Conservation (phyloP, 495 filamentous ascomycete genomes). For the Trichodelitschia bisporula region DNA sequence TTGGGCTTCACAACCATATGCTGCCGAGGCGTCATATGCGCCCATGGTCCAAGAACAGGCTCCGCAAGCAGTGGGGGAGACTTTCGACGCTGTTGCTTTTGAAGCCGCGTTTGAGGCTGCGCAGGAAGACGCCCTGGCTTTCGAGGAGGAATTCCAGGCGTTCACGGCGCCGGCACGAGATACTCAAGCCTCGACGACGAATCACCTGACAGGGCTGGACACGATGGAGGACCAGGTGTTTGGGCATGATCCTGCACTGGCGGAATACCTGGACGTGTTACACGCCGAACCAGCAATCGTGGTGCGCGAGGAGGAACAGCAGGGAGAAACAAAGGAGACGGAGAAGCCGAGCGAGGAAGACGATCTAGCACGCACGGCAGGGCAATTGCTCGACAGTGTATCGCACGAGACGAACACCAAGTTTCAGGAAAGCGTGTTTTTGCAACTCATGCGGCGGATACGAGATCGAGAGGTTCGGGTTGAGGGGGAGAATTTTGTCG, state of each 20-base stretch:
- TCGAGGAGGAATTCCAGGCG: conserved; percentile 1
- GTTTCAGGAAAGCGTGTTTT: conserved; percentile 55
- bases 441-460: conserved; percentile 42
- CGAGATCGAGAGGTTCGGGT: conserved; percentile 17
- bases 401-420: conserved; percentile 41
- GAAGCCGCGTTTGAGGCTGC: conserved; percentile 31
- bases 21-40: not conserved
- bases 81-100: conserved; percentile 37
- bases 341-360: conserved; percentile 25
- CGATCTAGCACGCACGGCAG: conserved; percentile 46
- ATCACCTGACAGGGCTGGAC: no score
- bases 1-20: not conserved
- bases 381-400: conserved; percentile 42
- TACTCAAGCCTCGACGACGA: no score
- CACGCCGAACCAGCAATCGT: conserved; percentile 1
- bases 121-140: conserved; percentile 7
- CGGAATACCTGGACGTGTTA: not conserved
- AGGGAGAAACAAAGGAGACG: conserved; percentile 9
- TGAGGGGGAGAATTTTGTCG: conserved; percentile 19
- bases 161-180: no score
- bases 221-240: no score
- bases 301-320: conserved; percentile 3
- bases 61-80: conserved; percentile 1
- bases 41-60: conserved; percentile 3
- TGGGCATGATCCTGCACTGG: no score